Conservation (phyloP, 495 filamentous ascomycete species). For the Penicillium cataractarum region DNA sequence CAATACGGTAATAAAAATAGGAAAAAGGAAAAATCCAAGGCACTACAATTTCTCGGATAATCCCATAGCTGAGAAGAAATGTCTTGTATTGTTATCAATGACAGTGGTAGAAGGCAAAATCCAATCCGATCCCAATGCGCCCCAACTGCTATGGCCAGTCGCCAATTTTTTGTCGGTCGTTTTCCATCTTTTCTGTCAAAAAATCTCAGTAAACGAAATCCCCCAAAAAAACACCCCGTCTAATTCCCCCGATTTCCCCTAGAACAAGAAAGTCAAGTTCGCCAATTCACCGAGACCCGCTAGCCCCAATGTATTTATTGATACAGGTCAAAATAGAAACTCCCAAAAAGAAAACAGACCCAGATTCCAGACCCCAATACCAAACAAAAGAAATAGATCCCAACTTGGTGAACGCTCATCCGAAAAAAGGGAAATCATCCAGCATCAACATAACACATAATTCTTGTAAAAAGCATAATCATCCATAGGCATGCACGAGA, state of each 20-base stretch:
- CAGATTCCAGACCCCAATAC: background rate
- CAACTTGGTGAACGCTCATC: background rate
- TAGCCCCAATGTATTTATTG: background rate
- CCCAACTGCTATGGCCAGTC: background rate
- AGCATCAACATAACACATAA: background rate
- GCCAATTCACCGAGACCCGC: conserved; percentile 1
- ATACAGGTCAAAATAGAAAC: conserved; percentile 3
- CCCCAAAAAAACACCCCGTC: background rate
- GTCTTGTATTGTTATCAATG: background rate
- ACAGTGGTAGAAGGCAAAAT: background rate
- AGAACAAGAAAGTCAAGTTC: background rate
- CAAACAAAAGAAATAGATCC: background rate
- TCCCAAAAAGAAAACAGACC: background rate
- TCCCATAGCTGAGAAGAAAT: background rate
- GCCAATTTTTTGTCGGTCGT: background rate
- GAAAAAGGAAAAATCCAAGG: background rate
- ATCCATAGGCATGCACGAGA: no score
- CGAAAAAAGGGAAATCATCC: background rate
- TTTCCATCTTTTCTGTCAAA: background rate
- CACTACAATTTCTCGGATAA: background rate
- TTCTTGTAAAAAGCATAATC: background rate
- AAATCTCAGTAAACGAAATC: background rate
- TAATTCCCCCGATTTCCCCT: background rate
- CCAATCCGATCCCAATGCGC: background rate
- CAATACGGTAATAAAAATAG: no score